Evolutionary conservation across 1,284 basidiomycete genomes (phyloP), one percentile per base, ranked within the genome.

Genomic region (Chalciporus sp.): DNA sequence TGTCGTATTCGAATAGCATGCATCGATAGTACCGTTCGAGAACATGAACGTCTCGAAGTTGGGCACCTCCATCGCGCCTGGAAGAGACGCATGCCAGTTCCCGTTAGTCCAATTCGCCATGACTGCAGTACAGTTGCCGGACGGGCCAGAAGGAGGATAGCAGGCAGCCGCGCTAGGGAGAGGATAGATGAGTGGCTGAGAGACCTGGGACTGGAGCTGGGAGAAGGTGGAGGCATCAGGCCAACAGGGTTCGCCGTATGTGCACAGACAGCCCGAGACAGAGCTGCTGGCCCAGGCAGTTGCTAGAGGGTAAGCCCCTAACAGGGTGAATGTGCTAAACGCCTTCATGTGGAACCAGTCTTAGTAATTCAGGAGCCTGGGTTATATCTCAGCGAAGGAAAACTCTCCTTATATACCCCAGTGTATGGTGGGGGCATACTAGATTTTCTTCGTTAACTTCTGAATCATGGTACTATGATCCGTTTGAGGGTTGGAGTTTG

Each of bases 41-140:
- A 71, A 72, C 4, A 67, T 66, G 58, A 65, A 76, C 1, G 70
- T 68, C 59, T 80, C 77, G 42, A 69, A 78, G 53, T 77, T 77
- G 8, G 69, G 57, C 1, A 61, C 45, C 52, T 77, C 68, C 70
- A 76, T 70, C 3, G 74, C 68, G 0, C 78, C 79, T 17, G 77
- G 61, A 27, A 71, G 68, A 41, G 72, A 62, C 0, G 77, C 53
- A 1, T 76, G 72, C 74, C 76, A 79, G 40, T 56, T 68, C 0
- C 70, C 73, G 41, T 79, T 59, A 6, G 14, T 23, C 53, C 65
- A 71, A 39, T 68, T 63, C 4, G 55, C 44, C 19, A 53, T 52
- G 8, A 74, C 70, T 0, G 69, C 70, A 0, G 68, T 64, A 51
- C 67, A 66, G 28, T 66, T 66, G 7, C 56, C 53, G 10, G 57